Percentiles rank a stretch among this genome's conserved stretches.
These are phyloP conservation scores for Candida quercuum DNA, from an alignment of 805 yeast genomes.

Conservation along the genomic window DNA sequence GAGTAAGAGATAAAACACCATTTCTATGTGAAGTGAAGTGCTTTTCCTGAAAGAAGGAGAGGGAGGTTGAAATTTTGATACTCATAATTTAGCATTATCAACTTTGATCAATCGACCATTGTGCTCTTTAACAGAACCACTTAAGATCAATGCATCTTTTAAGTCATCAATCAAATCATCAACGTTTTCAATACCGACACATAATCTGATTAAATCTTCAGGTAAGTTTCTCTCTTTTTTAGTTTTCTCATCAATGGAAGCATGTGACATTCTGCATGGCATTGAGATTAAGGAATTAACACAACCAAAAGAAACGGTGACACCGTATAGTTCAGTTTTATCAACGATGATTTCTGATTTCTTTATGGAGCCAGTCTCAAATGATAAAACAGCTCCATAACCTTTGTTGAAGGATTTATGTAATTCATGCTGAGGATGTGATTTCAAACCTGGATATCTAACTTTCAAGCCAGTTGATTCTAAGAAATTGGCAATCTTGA, in stretches of 20 bases:
- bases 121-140: slow-evolving; percentile 45
- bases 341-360: slow-evolving; percentile 71
- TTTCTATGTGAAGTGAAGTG: too few relatives aligned
- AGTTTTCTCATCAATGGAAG: slow-evolving; percentile 86
- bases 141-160: slow-evolving; percentile 58
- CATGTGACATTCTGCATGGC: slow-evolving; percentile 96
- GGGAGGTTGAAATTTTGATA: too few relatives aligned
- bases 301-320: slow-evolving; percentile 92
- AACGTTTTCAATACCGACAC: slow-evolving; percentile 85
- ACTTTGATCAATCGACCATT: slow-evolving; percentile 22
- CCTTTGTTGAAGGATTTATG: slow-evolving; percentile 78
- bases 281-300: slow-evolving; percentile 87
- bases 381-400: slow-evolving; percentile 83
- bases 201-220: slow-evolving; percentile 84
- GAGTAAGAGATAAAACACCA: too few relatives aligned
- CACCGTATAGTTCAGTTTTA: slow-evolving; percentile 70
- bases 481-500: slow-evolving; percentile 69
- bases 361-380: slow-evolving; percentile 76
- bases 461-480: slow-evolving; percentile 59
- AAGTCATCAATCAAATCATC: slow-evolving; percentile 82
- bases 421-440: slow-evolving; percentile 76
- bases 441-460: slow-evolving; percentile 77
- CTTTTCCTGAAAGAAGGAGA: too few relatives aligned
- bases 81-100: slow-evolving; percentile 16
- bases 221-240: slow-evolving; percentile 88